A percentile compares a stretch with the other conserved stretches of the same genome.
Evolutionary conservation across 2,329 filamentous ascomycete species (phyloP).

Genomic region (Cordyceps tenuipes): DNA sequence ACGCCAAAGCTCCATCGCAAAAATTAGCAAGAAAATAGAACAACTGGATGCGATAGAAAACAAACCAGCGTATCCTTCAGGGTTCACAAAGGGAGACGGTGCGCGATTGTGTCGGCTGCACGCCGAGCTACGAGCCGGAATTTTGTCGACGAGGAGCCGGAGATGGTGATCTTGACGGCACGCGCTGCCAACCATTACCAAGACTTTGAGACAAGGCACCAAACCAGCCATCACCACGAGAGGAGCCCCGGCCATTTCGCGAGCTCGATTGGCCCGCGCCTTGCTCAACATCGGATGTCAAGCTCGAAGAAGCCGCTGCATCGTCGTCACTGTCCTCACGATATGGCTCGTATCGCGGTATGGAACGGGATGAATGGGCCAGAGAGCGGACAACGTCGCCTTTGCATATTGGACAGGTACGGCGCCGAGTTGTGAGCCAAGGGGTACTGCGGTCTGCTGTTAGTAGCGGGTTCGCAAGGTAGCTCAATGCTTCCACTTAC

Average conservation of each 20-base stretch:
- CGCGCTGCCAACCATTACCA: background rate
- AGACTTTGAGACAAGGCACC: constrained; percentile 3
- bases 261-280: constrained; percentile 23
- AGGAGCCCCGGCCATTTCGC: constrained; percentile 13
- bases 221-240: constrained; percentile 3
- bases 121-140: background rate
- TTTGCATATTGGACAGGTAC: constrained; percentile 98
- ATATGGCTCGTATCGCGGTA: constrained; percentile 46
- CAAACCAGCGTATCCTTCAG: background rate
- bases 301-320: constrained; percentile 26
- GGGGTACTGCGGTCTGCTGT: constrained; percentile 57
- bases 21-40: background rate
- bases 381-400: constrained; percentile 79
- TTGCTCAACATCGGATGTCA: constrained; percentile 35
- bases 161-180: constrained; percentile 10
- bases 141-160: background rate
- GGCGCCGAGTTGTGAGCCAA: constrained; percentile 88
- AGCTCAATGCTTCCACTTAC: constrained; percentile 49
- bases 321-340: constrained; percentile 44
- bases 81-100: too few species aligned
- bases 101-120: background rate
- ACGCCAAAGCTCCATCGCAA: constrained; percentile 9
- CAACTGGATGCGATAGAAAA: background rate
- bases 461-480: background rate
- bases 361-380: constrained; percentile 43